Percentiles rank a stretch among this genome's conserved stretches.
Evolutionary conservation across 129 eudicot genomes (phyloP).

Genomic region (Solidago caesia): DNA sequence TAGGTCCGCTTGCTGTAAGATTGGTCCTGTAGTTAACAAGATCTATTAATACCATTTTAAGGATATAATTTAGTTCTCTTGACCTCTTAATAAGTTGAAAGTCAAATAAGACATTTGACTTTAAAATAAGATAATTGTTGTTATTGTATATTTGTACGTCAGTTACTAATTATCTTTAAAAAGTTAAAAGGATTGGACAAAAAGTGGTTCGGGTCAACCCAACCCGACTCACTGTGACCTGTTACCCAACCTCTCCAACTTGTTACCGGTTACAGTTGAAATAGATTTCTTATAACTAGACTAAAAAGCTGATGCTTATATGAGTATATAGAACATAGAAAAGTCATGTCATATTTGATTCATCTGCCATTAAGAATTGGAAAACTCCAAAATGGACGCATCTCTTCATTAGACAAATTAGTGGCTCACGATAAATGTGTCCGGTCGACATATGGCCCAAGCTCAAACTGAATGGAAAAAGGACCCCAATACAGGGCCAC

Average conservation of each 20-base stretch:
- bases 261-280: neutral
- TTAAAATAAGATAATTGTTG: no score
- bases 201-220: neutral
- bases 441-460: constrained; percentile 3
- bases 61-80: neutral
- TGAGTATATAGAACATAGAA: neutral
- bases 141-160: no score
- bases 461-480: neutral
- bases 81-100: neutral
- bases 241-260: neutral
- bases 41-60: neutral
- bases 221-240: neutral
- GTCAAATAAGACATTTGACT: no score
- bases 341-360: neutral
- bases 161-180: neutral
- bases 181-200: neutral
- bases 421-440: neutral
- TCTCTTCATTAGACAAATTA: neutral
- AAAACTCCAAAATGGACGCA: neutral
- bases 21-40: constrained; percentile 39
- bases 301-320: no score
- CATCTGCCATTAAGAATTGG: neutral
- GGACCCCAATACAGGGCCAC: neutral
- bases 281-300: no score
- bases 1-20: constrained; percentile 56